Evolutionary conservation across 345 rosid genomes (phyloP), one percentile per base, ranked within the genome.

Genomic region (Gossypium longicalyx): DNA sequence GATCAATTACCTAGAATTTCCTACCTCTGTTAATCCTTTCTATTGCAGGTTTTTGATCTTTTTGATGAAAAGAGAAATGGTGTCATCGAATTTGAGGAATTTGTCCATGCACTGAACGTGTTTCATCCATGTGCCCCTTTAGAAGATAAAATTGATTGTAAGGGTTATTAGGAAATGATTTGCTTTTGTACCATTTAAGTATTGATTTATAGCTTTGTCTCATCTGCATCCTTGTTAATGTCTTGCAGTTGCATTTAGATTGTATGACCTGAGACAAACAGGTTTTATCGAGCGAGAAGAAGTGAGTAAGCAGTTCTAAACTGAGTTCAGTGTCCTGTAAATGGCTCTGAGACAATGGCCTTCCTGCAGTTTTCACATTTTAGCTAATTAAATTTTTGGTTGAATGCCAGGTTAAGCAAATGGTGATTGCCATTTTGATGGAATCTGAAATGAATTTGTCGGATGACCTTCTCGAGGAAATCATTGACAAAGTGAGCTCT

Each of bases 41-140:
- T 44, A 23, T 41, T 74, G 27, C 56, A 94, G 97, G 91, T 94
- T 77, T 92, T 90, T 83, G 82, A 87, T 86, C 86, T 89, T 82
- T 92, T 92, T 65, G 97, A 94, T 80, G 97, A 90, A 72, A 94
- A 94, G 87, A 84, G 74, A 86, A 90, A 92, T 59, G 98, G 92
- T 2, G 97, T 92, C 9, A 94, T 94, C 69, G 97, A 92, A 73
- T 92, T 94, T 79, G 97, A 87, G 49, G 98, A 90, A 71, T 94
- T 94, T 74, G 78, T 92, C 29, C 98, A 81, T 66, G 86, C 93
- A 3, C 87, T 94, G 47, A 89, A 71, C 70, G 86, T 89, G 63
- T 94, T 94, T 78, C 98, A 94, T 84, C 98, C 98, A 7, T 59
- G 51, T 76, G 85, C 97, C 72, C 87, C 97, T 0, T 49, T 84